phyloP scores from a whole-genome alignment of 179 eudicot species.

The Sideroxylon spinosum region DNA sequence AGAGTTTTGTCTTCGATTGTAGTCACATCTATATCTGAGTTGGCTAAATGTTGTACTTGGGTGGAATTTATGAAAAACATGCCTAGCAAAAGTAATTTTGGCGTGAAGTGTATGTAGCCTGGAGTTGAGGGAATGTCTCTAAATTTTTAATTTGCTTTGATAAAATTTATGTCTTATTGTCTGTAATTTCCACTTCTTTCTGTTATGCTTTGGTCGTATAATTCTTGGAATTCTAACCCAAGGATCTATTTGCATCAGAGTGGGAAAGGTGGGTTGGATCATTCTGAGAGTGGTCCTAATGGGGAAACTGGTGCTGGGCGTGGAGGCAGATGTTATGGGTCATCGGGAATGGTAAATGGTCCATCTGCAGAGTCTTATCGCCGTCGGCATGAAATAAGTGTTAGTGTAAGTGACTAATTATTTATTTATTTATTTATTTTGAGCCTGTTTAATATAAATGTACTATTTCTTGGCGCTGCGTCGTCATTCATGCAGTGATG shows the following conservation, averaged over 20 bases:
- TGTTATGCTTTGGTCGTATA: not conserved
- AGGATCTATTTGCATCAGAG: constrained; percentile 23
- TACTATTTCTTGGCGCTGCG: not conserved
- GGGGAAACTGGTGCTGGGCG: constrained; percentile 28
- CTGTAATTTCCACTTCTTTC: not conserved
- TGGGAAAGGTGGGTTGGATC: constrained; percentile 34
- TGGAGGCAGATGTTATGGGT: constrained; percentile 27
- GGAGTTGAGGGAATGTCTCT: not conserved
- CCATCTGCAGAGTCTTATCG: constrained; percentile 73
- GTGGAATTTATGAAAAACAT: not conserved
- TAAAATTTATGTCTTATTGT: not conserved
- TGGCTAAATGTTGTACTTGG: not conserved
- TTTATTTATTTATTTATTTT: not conserved
- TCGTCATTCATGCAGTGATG: not conserved
- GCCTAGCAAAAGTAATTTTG: not conserved
- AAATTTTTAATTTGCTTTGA: not conserved
- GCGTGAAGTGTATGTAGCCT: not conserved
- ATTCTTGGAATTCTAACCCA: constrained; percentile 3
- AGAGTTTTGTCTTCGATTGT: not conserved
- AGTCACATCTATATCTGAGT: not conserved
- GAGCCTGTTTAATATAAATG: not conserved
- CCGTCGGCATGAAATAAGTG: constrained; percentile 72
- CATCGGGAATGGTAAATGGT: constrained; percentile 36
- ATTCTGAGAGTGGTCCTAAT: constrained; percentile 30
- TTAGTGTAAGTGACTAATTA: constrained; percentile 46